Evolutionary conservation across 257 asterid species (phyloP).

Genomic region (Solanum rostratum): DNA sequence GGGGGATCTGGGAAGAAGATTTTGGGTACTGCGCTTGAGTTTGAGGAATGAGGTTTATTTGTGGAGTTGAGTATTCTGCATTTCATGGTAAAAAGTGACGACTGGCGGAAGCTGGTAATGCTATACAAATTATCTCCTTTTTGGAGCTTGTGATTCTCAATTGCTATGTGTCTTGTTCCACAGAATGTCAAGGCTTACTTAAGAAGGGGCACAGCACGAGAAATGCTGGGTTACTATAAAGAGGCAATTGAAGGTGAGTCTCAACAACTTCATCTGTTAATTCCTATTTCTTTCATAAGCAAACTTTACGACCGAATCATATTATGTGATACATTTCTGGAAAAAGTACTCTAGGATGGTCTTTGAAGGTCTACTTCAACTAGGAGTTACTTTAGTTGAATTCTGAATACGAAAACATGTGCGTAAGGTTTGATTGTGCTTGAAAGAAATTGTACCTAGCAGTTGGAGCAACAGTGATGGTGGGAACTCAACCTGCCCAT

Average conservation of each 20-base stretch:
- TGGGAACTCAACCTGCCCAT: not conserved
- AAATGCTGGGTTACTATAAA: slow-evolving; percentile 68
- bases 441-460: not conserved
- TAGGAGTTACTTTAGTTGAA: not conserved
- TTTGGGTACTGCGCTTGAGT: not conserved
- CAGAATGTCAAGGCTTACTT: slow-evolving; percentile 82
- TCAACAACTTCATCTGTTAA: not conserved
- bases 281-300: not conserved
- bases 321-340: not conserved
- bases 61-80: not conserved
- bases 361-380: not conserved
- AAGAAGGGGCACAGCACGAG: slow-evolving; percentile 89
- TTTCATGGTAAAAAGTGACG: not conserved
- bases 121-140: not conserved
- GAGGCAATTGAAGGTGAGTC: slow-evolving; percentile 80
- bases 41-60: not conserved
- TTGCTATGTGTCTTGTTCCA: not conserved
- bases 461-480: not conserved
- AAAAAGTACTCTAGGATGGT: not conserved
- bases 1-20: not conserved
- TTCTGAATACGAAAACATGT: not conserved
- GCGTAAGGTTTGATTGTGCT: not conserved
- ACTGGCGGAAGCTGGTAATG: not conserved
- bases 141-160: not conserved
- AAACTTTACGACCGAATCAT: not conserved